phyloP scores from a whole-genome alignment of 176 grass and related monocot genomes.

The Musa troglodytarum region DNA sequence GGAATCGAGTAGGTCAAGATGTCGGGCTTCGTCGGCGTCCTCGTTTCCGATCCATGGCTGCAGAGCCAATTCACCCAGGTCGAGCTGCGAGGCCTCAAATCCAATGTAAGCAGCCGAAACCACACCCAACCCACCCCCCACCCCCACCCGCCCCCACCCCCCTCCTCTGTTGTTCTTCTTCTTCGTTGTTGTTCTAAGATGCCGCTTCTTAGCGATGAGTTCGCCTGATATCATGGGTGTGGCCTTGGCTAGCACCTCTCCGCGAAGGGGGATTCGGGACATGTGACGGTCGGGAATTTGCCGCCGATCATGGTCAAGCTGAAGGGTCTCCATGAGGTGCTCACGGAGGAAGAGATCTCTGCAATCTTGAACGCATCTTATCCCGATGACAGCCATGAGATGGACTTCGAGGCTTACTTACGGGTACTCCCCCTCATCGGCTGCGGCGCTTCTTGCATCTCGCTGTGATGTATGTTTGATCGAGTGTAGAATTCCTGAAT shows the following conservation, averaged over 20 bases:
- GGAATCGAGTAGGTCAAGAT: slow-evolving; percentile 15
- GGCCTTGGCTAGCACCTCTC: slow-evolving; percentile 44
- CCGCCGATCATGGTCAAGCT: slow-evolving; percentile 73
- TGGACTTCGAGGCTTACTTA: slow-evolving; percentile 87
- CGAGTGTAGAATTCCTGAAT: background rate
- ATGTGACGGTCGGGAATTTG: slow-evolving; percentile 66
- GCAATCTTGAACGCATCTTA: slow-evolving; percentile 51
- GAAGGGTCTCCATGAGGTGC: slow-evolving; percentile 59
- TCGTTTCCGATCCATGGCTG: slow-evolving; percentile 88
- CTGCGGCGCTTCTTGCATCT: background rate
- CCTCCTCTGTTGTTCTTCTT: background rate
- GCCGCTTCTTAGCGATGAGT: background rate
- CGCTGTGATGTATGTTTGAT: background rate
- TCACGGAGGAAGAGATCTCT: slow-evolving; percentile 55
- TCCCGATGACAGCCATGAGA: slow-evolving; percentile 61
- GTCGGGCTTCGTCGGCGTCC: slow-evolving; percentile 75
- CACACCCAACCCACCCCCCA: too few species aligned
- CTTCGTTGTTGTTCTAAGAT: too few species aligned
- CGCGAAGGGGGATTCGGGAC: slow-evolving; percentile 51
- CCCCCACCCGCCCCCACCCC: background rate
- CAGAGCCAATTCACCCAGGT: slow-evolving; percentile 99
- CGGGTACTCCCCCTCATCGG: slow-evolving; percentile 29
- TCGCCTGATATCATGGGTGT: background rate
- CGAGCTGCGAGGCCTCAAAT: slow-evolving; percentile 83
- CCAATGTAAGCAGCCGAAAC: slow-evolving; percentile 48